Evolutionary conservation across 345 rosid species (phyloP), one percentile per base, ranked within the genome.

Genomic region (Stellera chamaejasme): DNA sequence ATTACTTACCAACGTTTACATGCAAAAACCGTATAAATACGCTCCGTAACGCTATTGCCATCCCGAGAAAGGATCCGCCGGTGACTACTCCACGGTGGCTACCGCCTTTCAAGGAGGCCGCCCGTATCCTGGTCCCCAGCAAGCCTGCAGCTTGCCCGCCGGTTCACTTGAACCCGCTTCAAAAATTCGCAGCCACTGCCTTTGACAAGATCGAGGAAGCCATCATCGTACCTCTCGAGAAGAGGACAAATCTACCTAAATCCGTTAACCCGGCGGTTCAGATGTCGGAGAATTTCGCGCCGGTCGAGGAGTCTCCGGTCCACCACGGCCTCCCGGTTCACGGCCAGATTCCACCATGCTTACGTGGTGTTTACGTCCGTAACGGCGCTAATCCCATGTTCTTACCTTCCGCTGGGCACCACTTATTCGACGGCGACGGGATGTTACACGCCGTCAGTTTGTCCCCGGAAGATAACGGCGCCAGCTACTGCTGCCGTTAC

Each of bases 401-500:
- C 42, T 55, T 56, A 2, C 95, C 95, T 39, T 56, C 66, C 13
- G 82, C 73, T 7, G 88, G 92, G 14, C 81, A 84, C 71, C 97
- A 86, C 69, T 60, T 86, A 2, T 86, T 90, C 50, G 97, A 86
- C 44, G 93, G 95, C 42, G 95, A 90, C 60, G 97, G 93, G 28
- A 90, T 86, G 95, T 59, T 90, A 46, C 97, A 90, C 63, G 95
- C 95, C 8, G 79, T 90, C 27, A 71, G 55, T 3, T 67, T 90
- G 32, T 71, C 65, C 50, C 5, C 11, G 3, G 71, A 56, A 12
- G 75, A 71, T 55, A 41, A 50, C 13, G 9, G 9, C 39, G 39
- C 86, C 43, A 72, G 84, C 58, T 84, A 86, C 25, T 54, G 78
- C 48, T 86, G 92, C 50, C 74, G 90, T 59, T 84, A 70, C 72